Base-by-base conservation (phyloP, 768 basidiomycete species). In the Lactarius trivialis region DNA sequence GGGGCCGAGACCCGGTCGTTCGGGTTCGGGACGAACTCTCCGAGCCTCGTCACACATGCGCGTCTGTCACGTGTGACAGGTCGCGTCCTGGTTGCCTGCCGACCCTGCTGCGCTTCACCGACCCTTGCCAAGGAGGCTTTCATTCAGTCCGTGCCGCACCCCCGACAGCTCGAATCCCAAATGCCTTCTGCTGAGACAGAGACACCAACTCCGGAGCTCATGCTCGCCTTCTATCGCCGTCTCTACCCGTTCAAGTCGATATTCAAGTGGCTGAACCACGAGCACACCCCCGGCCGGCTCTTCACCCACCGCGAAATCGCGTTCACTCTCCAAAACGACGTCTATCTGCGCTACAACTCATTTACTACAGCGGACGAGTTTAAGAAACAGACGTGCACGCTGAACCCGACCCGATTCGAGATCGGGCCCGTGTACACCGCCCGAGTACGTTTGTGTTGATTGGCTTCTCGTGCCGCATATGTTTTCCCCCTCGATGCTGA, bases 261-360 rank as follows among this genome's bases (percentile, higher is more conserved):
- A 66, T 98, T 88, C 75, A 81, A 82, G 62, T 99, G 97, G 97
- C 80, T 99, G 26, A 98, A 98, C 71, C 96, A 98, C 66, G 89
- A 88, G 65, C 88, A 91, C 64, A 77, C 80, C 59, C 83, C 95
- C 1, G 82, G 86, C 14, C 85, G 83, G 63, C 83, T 91, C 54
- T 98, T 92, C 72, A 93, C 91, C 3, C 86, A 98, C 70, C 88
- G 97, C 71, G 97, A 99, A 73, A 96, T 98, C 72, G 86, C 97
- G 24, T 95, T 96, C 73, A 98, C 95, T 3, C 83, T 98, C 24
- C 82, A 82, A 34, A 89, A 88, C 50, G 96, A 98, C 67, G 85
- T 91, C 14, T 98, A 98, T 74, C 78, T 98, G 34, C 90, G 97
- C 17, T 98, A 98, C 77, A 88, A 97, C 73, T 96, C 91, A 2